These are phyloP conservation scores for Flaveria linearis DNA, from an alignment of 129 eudicot species.

Conservation along the genomic window DNA sequence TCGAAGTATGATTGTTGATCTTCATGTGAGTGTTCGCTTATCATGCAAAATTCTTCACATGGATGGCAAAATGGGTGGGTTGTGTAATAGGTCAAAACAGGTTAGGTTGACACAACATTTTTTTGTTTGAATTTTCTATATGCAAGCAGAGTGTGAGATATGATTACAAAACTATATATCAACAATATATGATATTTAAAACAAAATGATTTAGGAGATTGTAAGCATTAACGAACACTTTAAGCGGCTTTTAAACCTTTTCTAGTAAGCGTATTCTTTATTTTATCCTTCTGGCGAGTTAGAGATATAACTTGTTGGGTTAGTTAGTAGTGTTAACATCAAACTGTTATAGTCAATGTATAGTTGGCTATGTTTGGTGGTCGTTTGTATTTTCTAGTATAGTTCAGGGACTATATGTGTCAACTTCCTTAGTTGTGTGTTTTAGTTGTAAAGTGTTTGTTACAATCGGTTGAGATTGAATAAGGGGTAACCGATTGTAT, in stretches of 20 bases:
- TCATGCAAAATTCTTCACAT: conserved; percentile 4
- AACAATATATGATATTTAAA: background rate
- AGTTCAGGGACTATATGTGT: too few species aligned
- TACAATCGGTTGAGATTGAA: too few species aligned
- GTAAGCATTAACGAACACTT: background rate
- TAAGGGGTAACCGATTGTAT: too few species aligned
- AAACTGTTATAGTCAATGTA: too few species aligned
- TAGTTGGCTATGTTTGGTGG: too few species aligned
- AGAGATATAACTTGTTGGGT: too few species aligned
- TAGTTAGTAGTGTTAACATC: too few species aligned
- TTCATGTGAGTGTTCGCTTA: conserved; percentile 53
- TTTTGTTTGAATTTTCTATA: background rate
- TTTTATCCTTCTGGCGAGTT: background rate
- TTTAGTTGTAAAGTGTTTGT: too few species aligned
- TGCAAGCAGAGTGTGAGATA: background rate
- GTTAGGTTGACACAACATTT: conserved; percentile 1
- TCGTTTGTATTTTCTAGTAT: too few species aligned
- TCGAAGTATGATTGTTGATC: conserved; percentile 87
- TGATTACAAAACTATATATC: background rate
- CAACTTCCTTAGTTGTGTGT: too few species aligned
- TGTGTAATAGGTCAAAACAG: background rate
- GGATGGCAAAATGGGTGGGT: conserved; percentile 9
- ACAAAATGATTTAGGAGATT: conserved; percentile 1
- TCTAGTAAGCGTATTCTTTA: conserved; percentile 1
- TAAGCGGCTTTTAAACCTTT: background rate